A percentile compares a stretch with the other conserved stretches of the same genome.
These are phyloP conservation scores for Rubroboletus satanas DNA, from an alignment of 768 basidiomycete genomes.

Conservation along the genomic window DNA sequence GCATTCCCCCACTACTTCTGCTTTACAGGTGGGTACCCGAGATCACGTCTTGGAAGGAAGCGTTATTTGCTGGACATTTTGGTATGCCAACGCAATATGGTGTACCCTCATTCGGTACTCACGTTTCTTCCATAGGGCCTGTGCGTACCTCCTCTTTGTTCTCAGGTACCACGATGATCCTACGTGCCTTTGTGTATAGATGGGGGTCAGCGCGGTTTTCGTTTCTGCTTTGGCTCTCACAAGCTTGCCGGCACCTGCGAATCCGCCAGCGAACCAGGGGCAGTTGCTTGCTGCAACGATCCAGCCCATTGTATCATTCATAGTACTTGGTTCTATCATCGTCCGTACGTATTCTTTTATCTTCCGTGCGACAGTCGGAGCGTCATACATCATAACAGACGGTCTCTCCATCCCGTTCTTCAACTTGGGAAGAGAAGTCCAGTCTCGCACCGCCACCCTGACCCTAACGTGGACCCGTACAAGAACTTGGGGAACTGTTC, in stretches of 20 bases:
- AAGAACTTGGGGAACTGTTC: slow-evolving; percentile 25
- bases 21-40: slow-evolving; percentile 87
- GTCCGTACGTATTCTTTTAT: slow-evolving; percentile 51
- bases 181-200: slow-evolving; percentile 38
- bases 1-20: slow-evolving; percentile 74
- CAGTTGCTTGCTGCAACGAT: slow-evolving; percentile 71
- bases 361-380: not conserved
- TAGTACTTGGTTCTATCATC: slow-evolving; percentile 84
- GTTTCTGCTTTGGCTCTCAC: slow-evolving; percentile 71
- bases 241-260: slow-evolving; percentile 51
- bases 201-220: slow-evolving; percentile 93
- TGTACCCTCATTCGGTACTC: not conserved
- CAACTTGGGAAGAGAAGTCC: slow-evolving; percentile 45
- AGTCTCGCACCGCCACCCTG: slow-evolving; percentile 45
- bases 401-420: slow-evolving; percentile 71
- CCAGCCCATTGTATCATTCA: slow-evolving; percentile 82
- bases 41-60: slow-evolving; percentile 79
- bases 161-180: not conserved
- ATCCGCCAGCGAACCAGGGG: slow-evolving; percentile 61
- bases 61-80: slow-evolving; percentile 89
- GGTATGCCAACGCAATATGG: slow-evolving; percentile 38
- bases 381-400: slow-evolving; percentile 36
- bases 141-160: slow-evolving; percentile 33
- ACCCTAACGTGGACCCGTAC: slow-evolving; percentile 41
- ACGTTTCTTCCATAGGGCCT: slow-evolving; percentile 40